Percentiles rank a stretch among this genome's conserved stretches.
Evolutionary conservation across 108 stramenopile genomes (phyloP).

Genomic region (Pseudonitzschia delicatissima): DNA sequence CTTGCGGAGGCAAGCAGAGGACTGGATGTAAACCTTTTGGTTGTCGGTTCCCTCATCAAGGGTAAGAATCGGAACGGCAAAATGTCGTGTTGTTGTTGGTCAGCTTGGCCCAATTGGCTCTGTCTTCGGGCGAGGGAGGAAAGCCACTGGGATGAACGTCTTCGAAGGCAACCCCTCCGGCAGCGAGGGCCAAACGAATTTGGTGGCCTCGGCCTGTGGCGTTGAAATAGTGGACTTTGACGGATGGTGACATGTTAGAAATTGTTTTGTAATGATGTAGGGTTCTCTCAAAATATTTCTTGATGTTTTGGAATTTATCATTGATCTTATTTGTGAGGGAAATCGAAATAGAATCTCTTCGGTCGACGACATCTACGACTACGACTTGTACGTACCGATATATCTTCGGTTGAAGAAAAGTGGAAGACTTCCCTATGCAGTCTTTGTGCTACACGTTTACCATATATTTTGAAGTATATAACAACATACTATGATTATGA

Average conservation of each 20-base stretch:
- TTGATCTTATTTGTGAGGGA: not conserved
- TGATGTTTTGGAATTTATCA: not conserved
- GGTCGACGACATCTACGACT: too few species aligned
- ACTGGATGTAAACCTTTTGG: constrained; percentile 32
- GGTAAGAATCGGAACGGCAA: constrained; percentile 7
- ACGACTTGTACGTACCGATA: too few species aligned
- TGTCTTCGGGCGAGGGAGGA: not conserved
- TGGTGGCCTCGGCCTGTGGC: constrained; percentile 5
- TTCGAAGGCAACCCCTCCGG: not conserved
- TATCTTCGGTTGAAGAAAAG: too few species aligned
- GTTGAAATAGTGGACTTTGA: constrained; percentile 1
- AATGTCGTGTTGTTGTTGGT: not conserved
- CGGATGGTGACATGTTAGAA: not conserved
- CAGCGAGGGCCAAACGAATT: constrained; percentile 3
- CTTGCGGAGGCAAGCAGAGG: constrained; percentile 29
- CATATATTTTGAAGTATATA: too few species aligned
- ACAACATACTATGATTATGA: too few species aligned
- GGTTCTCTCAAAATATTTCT: too few species aligned
- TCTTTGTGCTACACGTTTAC: too few species aligned
- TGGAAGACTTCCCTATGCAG: too few species aligned
- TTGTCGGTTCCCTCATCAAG: constrained; percentile 6
- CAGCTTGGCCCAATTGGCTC: not conserved
- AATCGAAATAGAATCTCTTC: too few species aligned
- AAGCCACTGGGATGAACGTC: not conserved
- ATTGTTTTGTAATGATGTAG: not conserved